Conservation (phyloP, 1,139 yeast genomes). For the Yamadazyma sp. region DNA sequence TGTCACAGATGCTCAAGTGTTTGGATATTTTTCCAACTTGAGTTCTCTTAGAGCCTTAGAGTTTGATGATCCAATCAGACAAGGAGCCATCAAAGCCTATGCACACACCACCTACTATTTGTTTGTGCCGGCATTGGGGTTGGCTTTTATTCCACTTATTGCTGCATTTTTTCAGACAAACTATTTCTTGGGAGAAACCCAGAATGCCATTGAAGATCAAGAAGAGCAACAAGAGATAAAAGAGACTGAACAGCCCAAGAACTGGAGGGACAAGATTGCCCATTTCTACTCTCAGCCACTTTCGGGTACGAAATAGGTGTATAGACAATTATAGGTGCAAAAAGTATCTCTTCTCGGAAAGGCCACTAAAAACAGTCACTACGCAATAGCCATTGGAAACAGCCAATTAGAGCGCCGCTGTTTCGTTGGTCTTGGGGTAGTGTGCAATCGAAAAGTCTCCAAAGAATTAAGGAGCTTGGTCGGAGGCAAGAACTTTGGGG, state of each 20-base stretch:
- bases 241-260: neutral
- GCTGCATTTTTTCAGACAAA: constrained; percentile 30
- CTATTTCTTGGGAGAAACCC: constrained; percentile 30
- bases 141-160: constrained; percentile 24
- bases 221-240: constrained; percentile 1
- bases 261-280: no score
- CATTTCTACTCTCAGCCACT: no score
- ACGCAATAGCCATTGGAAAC: no score
- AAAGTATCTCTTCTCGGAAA: no score
- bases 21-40: constrained; percentile 17
- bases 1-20: constrained; percentile 15
- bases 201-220: constrained; percentile 26
- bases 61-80: constrained; percentile 22
- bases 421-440: no score
- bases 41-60: constrained; percentile 18
- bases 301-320: no score
- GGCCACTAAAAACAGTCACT: no score
- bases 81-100: constrained; percentile 29
- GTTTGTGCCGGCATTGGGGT: constrained; percentile 23
- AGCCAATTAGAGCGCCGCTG: no score
- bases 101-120: constrained; percentile 19
- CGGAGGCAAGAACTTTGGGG: no score
- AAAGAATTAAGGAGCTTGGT: no score
- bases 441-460: no score
- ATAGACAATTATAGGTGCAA: no score